phyloP scores from a whole-genome alignment of 2,329 filamentous ascomycete genomes.

The Blastomyces emzantsi region DNA sequence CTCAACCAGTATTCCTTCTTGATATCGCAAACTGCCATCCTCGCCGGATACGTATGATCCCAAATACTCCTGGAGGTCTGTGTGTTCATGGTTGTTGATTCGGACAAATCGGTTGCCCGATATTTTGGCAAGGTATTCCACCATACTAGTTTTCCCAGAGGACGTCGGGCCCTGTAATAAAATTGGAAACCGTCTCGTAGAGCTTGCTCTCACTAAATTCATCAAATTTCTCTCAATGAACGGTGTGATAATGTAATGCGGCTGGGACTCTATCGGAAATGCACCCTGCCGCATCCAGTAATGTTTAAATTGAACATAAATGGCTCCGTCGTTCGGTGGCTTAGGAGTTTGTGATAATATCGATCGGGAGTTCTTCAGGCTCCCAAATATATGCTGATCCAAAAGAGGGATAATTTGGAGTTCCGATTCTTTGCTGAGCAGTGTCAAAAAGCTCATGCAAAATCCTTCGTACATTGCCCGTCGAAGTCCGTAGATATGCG shows the following conservation, averaged over 20 bases:
- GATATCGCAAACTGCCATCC: constrained; percentile 78
- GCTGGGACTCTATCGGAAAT: constrained; percentile 57
- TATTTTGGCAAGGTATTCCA: constrained; percentile 92
- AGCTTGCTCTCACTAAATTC: constrained; percentile 87
- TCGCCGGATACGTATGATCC: constrained; percentile 83
- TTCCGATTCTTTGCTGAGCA: constrained; percentile 76
- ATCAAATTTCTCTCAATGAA: constrained; percentile 93
- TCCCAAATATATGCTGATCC: constrained; percentile 66
- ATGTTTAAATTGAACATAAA: constrained; percentile 77
- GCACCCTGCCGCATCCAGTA: constrained; percentile 83
- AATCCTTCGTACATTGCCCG: constrained; percentile 90
- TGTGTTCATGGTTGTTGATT: constrained; percentile 99
- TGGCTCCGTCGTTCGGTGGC: constrained; percentile 63
- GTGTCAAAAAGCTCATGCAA: constrained; percentile 93
- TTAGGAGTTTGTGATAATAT: constrained; percentile 70
- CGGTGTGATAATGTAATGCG: constrained; percentile 91
- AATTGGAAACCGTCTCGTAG: constrained; percentile 84
- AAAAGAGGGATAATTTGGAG: constrained; percentile 69
- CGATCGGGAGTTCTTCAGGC: constrained; percentile 58
- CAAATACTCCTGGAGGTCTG: constrained; percentile 93
- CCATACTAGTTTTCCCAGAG: constrained; percentile 98
- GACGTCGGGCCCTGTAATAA: constrained; percentile 95
- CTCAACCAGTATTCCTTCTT: constrained; percentile 88
- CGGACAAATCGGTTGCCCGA: constrained; percentile 95
- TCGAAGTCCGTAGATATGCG: constrained; percentile 72